Conservation (phyloP, 495 filamentous ascomycete species). For the Viridothelium virens region DNA sequence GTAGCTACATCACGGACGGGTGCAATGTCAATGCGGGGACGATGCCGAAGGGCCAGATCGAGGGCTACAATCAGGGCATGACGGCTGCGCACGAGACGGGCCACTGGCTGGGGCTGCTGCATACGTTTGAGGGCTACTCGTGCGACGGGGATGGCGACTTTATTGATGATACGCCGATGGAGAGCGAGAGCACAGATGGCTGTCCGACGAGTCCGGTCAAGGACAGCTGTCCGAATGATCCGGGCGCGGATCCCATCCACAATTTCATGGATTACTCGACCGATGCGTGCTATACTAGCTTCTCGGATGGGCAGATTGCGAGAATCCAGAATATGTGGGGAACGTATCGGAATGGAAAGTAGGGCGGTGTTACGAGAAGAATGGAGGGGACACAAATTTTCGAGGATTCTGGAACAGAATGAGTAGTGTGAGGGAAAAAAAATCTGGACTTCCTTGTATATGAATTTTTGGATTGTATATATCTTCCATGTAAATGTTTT, state of each 20-base stretch:
- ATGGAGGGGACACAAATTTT: not conserved
- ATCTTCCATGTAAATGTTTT: constrained; percentile 3
- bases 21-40: constrained; percentile 49
- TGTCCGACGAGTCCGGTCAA: constrained; percentile 46
- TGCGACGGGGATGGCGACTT: constrained; percentile 49
- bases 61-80: constrained; percentile 50
- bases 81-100: constrained; percentile 59
- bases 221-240: constrained; percentile 44
- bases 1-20: constrained; percentile 46
- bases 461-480: not conserved
- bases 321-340: constrained; percentile 32
- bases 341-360: constrained; percentile 30
- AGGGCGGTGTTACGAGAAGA: not conserved
- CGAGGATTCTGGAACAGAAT: not conserved
- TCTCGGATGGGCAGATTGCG: constrained; percentile 28
- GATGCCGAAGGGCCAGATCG: constrained; percentile 46
- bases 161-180: constrained; percentile 51
- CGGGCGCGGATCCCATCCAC: constrained; percentile 51
- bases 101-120: constrained; percentile 59
- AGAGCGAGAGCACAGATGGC: constrained; percentile 46
- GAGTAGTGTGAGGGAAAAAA: not conserved
- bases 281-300: constrained; percentile 41
- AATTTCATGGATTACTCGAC: constrained; percentile 61
- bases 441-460: not conserved
- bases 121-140: constrained; percentile 56